Conservation (phyloP, 208 protist species). For the Crithidia fasciculata region DNA sequence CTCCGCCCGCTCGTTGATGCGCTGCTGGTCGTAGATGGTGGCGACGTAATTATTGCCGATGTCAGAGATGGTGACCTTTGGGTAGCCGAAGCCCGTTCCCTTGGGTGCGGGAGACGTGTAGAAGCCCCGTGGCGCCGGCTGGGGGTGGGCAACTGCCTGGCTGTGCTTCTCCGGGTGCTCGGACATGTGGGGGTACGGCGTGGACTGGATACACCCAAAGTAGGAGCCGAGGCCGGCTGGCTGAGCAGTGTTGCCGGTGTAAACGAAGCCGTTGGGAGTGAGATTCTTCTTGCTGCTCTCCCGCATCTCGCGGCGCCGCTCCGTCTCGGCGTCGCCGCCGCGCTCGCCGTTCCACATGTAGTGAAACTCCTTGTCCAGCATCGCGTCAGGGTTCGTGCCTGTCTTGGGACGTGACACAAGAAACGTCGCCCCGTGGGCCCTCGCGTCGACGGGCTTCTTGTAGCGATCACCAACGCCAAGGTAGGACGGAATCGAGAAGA, state of each 20-base stretch:
- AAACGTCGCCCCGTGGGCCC: slow-evolving; percentile 72
- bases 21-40: slow-evolving; percentile 79
- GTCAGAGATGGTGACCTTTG: slow-evolving; percentile 55
- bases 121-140: slow-evolving; percentile 63
- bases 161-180: slow-evolving; percentile 50
- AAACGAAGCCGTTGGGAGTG: slow-evolving; percentile 81
- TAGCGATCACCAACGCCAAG: slow-evolving; percentile 74
- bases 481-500: slow-evolving; percentile 92
- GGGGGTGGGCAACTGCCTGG: slow-evolving; percentile 33
- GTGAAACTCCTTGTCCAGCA: slow-evolving; percentile 81
- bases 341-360: slow-evolving; percentile 91
- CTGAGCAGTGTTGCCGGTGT: slow-evolving; percentile 48
- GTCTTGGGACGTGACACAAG: slow-evolving; percentile 76
- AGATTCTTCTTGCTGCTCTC: slow-evolving; percentile 75
- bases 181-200: slow-evolving; percentile 64
- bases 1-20: slow-evolving; percentile 59
- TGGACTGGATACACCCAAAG: slow-evolving; percentile 78
- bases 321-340: slow-evolving; percentile 60
- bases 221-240: slow-evolving; percentile 82
- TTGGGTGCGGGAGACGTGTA: slow-evolving; percentile 80
- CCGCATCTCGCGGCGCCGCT: slow-evolving; percentile 52
- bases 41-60: slow-evolving; percentile 85
- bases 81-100: slow-evolving; percentile 72
- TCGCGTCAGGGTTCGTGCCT: slow-evolving; percentile 79
- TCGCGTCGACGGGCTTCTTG: slow-evolving; percentile 66